Evolutionary conservation across 2,329 filamentous ascomycete species (phyloP).

Genomic region (Xylaria sp.): DNA sequence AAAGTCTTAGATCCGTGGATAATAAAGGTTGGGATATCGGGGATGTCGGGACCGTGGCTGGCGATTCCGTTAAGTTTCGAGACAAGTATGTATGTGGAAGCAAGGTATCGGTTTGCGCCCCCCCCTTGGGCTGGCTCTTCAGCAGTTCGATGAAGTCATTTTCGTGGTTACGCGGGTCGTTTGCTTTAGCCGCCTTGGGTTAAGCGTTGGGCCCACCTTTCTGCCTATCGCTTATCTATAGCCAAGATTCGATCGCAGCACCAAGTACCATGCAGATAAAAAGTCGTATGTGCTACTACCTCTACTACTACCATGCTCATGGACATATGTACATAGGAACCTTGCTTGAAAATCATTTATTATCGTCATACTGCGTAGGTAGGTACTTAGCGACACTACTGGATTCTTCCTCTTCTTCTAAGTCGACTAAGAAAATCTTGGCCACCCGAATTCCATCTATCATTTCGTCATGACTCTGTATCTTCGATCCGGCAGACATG

Average conservation of each 20-base stretch:
- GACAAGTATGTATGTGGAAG: slow-evolving; percentile 1
- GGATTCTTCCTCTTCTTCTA: too few species aligned
- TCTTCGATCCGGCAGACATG: background rate
- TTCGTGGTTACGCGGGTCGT: slow-evolving; percentile 17
- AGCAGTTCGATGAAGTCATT: slow-evolving; percentile 36
- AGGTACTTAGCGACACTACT: too few species aligned
- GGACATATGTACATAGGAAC: too few species aligned
- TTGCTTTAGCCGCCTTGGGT: slow-evolving; percentile 29
- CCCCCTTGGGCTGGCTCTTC: background rate
- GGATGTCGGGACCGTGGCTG: background rate
- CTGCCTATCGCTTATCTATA: slow-evolving; percentile 29
- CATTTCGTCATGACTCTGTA: background rate
- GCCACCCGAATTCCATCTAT: background rate
- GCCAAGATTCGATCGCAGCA: slow-evolving; percentile 2
- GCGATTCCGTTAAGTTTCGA: background rate
- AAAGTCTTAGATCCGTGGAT: background rate
- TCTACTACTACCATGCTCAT: too few species aligned
- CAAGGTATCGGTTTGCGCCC: background rate
- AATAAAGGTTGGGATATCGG: background rate
- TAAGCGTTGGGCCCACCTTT: slow-evolving; percentile 5
- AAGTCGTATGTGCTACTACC: too few species aligned
- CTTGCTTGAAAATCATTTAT: too few species aligned
- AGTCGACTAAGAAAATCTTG: too few species aligned
- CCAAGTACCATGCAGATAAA: background rate
- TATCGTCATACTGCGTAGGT: too few species aligned